Evolutionary conservation across 225 moss, liverwort and hornwort species (phyloP).

Genomic region (Climacium dendroides): DNA sequence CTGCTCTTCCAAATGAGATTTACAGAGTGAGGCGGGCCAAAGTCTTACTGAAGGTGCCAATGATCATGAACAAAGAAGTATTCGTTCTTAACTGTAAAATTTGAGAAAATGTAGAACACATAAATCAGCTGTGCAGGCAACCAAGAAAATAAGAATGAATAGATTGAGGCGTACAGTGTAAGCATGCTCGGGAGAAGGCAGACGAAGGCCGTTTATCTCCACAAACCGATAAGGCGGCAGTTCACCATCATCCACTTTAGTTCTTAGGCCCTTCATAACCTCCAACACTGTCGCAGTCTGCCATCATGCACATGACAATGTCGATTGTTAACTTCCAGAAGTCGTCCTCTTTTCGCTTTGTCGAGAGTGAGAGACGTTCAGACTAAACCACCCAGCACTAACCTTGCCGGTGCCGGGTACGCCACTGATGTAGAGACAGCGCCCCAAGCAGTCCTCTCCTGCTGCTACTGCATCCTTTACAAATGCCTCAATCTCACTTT

Average conservation of each 20-base stretch:
- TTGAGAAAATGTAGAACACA: neutral
- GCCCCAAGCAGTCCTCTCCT: constrained; percentile 81
- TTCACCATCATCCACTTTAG: constrained; percentile 56
- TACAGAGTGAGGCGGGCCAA: neutral
- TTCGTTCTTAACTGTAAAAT: neutral
- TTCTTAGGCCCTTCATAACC: constrained; percentile 77
- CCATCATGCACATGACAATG: neutral
- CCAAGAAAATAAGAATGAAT: neutral
- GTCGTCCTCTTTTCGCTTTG: neutral
- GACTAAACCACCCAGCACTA: neutral
- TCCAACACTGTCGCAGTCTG: constrained; percentile 96
- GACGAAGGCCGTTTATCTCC: constrained; percentile 84
- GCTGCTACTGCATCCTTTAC: constrained; percentile 76
- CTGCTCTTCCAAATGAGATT: neutral
- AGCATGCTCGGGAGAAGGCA: constrained; percentile 89
- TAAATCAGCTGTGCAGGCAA: neutral
- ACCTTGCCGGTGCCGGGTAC: constrained; percentile 99
- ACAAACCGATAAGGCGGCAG: constrained; percentile 81
- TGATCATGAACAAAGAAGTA: neutral
- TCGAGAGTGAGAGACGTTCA: neutral
- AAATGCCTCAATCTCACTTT: constrained; percentile 72
- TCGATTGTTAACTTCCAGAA: neutral
- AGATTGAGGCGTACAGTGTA: constrained; percentile 53
- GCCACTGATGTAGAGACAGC: constrained; percentile 96
- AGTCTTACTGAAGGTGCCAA: neutral